Evolutionary conservation across 2,329 filamentous ascomycete species (phyloP).

Genomic region (Endothia cerciana): DNA sequence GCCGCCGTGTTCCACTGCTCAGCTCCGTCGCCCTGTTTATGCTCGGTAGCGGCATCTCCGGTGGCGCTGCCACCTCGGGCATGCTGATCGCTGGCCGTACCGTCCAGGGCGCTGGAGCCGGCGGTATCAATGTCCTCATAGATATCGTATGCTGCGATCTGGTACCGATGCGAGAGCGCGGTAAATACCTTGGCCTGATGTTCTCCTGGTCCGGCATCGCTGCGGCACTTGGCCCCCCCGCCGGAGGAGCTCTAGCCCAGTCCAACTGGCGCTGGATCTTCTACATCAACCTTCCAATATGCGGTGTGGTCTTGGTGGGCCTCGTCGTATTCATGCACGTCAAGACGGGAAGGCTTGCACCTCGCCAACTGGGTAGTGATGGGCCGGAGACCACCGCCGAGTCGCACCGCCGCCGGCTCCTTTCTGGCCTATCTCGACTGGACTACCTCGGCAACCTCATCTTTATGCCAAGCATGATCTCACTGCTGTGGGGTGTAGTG

Average conservation of each 20-base stretch:
- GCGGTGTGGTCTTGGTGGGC: not conserved
- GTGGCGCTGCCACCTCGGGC: constrained; percentile 40
- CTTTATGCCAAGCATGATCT: constrained; percentile 1
- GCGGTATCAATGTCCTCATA: constrained; percentile 1
- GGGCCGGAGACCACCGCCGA: no score
- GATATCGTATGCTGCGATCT: not conserved
- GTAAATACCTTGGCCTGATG: constrained; percentile 40
- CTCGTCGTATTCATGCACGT: not conserved
- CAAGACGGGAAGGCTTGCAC: not conserved
- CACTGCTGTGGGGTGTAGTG: constrained; percentile 6
- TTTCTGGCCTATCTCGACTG: not conserved
- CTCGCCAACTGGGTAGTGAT: not conserved
- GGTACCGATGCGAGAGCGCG: constrained; percentile 42
- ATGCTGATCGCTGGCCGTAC: constrained; percentile 44
- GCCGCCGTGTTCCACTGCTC: constrained; percentile 43
- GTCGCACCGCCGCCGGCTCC: no score
- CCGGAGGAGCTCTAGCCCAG: constrained; percentile 2
- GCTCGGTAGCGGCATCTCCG: constrained; percentile 48
- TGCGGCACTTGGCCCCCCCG: not conserved
- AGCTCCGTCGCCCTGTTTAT: constrained; percentile 44
- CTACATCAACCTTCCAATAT: constrained; percentile 34
- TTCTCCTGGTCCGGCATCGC: constrained; percentile 18
- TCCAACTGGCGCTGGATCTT: constrained; percentile 13
- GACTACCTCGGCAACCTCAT: constrained; percentile 13
- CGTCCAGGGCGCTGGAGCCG: constrained; percentile 43